Conservation (phyloP, 768 basidiomycete genomes). For the Tricholoma furcatifolium region DNA sequence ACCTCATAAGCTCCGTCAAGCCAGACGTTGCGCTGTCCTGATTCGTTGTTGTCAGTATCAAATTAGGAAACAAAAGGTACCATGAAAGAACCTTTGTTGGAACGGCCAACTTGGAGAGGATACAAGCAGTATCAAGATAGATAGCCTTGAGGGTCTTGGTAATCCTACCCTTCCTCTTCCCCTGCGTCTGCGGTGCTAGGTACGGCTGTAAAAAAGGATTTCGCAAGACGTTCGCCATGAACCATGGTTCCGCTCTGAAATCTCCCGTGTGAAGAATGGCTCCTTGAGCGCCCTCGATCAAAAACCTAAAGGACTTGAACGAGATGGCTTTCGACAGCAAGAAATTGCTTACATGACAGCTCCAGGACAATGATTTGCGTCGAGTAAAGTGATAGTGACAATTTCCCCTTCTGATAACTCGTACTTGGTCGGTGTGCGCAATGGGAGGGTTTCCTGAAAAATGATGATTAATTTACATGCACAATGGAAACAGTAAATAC, state of each 20-base stretch:
- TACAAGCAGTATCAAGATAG: constrained; percentile 78
- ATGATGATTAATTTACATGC: neutral
- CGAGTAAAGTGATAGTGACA: constrained; percentile 76
- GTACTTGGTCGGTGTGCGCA: constrained; percentile 63
- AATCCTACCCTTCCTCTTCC: constrained; percentile 12
- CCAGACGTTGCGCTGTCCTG: constrained; percentile 69
- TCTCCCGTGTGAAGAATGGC: constrained; percentile 92
- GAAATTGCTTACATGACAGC: constrained; percentile 72
- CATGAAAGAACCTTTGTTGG: constrained; percentile 54
- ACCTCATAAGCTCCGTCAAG: constrained; percentile 64
- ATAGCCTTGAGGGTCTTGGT: constrained; percentile 65
- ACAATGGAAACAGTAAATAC: constrained; percentile 17
- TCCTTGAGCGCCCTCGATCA: constrained; percentile 69
- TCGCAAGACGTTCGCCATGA: constrained; percentile 61
- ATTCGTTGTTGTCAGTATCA: neutral
- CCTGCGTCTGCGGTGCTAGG: constrained; percentile 34
- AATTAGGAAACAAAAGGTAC: neutral
- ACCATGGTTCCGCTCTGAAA: constrained; percentile 83
- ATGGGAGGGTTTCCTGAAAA: constrained; percentile 51
- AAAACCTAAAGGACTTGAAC: constrained; percentile 54
- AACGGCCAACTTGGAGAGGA: constrained; percentile 49
- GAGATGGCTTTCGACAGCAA: neutral
- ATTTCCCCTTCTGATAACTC: constrained; percentile 54
- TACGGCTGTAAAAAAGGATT: constrained; percentile 78
- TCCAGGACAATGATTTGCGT: constrained; percentile 96